Evolutionary conservation across 192 early-diverging fungal species (phyloP).

Genomic region (Funneliformis geosporum): DNA sequence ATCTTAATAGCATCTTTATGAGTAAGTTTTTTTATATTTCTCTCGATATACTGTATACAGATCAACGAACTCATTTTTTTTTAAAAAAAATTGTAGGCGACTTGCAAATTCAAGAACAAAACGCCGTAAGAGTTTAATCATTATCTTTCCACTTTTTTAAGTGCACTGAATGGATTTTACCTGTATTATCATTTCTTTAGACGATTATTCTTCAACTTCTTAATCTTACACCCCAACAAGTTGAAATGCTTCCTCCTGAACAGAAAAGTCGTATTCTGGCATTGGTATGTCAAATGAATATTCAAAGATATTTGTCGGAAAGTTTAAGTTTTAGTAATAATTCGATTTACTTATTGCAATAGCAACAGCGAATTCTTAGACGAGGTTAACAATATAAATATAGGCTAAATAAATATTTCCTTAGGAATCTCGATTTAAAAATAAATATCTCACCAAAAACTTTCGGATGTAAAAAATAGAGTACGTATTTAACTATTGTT

Average conservation of each 20-base stretch:
- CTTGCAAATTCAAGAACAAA: slow-evolving; percentile 13
- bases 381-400: too few species aligned
- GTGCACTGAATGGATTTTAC: not conserved
- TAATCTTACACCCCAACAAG: slow-evolving; percentile 7
- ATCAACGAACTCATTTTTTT: not conserved
- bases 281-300: slow-evolving; percentile 9
- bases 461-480: too few species aligned
- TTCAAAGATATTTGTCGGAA: not conserved
- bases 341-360: too few species aligned
- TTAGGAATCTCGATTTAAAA: too few species aligned
- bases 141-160: not conserved
- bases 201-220: slow-evolving; percentile 2
- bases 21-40: not conserved
- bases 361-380: too few species aligned
- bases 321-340: too few species aligned
- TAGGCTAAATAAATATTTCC: too few species aligned
- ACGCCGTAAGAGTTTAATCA: not conserved
- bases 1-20: too few species aligned
- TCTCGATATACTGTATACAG: not conserved
- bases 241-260: slow-evolving; percentile 14
- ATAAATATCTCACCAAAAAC: too few species aligned
- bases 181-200: not conserved
- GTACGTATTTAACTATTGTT: too few species aligned
- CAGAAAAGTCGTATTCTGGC: not conserved
- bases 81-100: not conserved